Evolutionary conservation across 2,329 filamentous ascomycete genomes (phyloP), one percentile per base, ranked within the genome.

Genomic region (Aspergillus candidus): DNA sequence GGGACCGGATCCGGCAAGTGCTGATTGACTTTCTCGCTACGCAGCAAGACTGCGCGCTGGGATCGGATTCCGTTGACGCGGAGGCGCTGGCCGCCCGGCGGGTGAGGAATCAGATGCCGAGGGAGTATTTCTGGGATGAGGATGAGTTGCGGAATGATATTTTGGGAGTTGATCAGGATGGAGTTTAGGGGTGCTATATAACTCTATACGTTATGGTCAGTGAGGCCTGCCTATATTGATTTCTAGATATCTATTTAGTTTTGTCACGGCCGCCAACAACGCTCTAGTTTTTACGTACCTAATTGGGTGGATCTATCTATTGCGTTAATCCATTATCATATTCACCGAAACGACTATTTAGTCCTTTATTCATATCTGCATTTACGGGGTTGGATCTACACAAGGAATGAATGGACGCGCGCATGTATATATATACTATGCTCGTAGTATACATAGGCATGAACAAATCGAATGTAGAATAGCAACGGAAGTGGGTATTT

Each of bases 1-100:
- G 60, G 60, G 57, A 61, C 43, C 45, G 50, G 17, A 41, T 63
- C 12, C 57, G 58, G 6, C 46, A 46, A 15, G 51, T 55, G 2
- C 44, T 63, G 4, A 53, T 60, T 11, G 49, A 54, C 33, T 60
- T 62, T 22, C 38, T 63, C 10, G 30, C 48, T 13, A 55, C 57
- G 4, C 60, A 63, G 39, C 57, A 59, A 35, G 56, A 59, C 29
- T 63, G 60, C 40, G 58, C 56, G 4, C 49, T 63, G 29, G 56
- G 58, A 4, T 52, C 52, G 4, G 44, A 54, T 11, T 36, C 41
- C 11, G 44, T 62, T 34, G 50, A 54, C 13, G 44, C 51, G 34
- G 44, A 46, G 8, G 56, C 57, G 14, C 38, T 58, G 5, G 22
- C 45, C n/a, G 55, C 59, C n/a, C 56, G 57, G 18, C 48, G 54